These are phyloP conservation scores for Aegilops umbellulata DNA, from an alignment of 176 grass and related monocot genomes.

Conservation along the genomic window DNA sequence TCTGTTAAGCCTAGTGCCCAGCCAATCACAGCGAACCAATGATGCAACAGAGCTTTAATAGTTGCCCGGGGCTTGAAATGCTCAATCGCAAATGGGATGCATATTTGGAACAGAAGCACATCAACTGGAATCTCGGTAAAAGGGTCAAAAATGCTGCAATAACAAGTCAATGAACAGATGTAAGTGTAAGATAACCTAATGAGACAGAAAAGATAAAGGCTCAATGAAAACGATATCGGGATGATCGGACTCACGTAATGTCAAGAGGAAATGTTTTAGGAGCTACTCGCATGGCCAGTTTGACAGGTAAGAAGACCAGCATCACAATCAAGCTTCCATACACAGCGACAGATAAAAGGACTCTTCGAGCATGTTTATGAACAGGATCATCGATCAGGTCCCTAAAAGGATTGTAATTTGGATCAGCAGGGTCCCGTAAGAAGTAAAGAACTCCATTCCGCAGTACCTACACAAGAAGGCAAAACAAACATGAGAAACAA, in stretches of 20 bases:
- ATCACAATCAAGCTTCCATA: constrained; percentile 99
- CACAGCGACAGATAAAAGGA: constrained; percentile 90
- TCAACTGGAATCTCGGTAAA: constrained; percentile 96
- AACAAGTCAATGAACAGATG: background rate
- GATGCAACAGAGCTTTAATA: constrained; percentile 77
- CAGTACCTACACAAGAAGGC: constrained; percentile 56
- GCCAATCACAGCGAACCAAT: constrained; percentile 91
- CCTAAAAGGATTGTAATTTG: constrained; percentile 97
- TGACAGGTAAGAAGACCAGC: constrained; percentile 97
- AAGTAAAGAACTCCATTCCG: constrained; percentile 97
- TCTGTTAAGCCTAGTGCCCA: constrained; percentile 87
- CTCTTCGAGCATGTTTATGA: constrained; percentile 90
- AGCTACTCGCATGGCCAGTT: constrained; percentile 82
- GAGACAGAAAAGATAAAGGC: background rate
- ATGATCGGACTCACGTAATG: constrained; percentile 60
- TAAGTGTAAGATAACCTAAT: constrained; percentile 8
- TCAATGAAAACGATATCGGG: background rate
- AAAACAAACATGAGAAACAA: constrained; percentile 13
- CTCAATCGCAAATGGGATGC: constrained; percentile 98
- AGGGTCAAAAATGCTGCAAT: constrained; percentile 90
- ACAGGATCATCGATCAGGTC: constrained; percentile 98
- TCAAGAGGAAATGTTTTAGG: constrained; percentile 86
- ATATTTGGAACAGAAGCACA: constrained; percentile 90
- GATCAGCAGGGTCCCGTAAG: constrained; percentile 94
- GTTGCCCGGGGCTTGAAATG: constrained; percentile 93